Evolutionary conservation across 352 stramenopile genomes (phyloP), one percentile per base, ranked within the genome.

Genomic region (Pythium folliculosum): DNA sequence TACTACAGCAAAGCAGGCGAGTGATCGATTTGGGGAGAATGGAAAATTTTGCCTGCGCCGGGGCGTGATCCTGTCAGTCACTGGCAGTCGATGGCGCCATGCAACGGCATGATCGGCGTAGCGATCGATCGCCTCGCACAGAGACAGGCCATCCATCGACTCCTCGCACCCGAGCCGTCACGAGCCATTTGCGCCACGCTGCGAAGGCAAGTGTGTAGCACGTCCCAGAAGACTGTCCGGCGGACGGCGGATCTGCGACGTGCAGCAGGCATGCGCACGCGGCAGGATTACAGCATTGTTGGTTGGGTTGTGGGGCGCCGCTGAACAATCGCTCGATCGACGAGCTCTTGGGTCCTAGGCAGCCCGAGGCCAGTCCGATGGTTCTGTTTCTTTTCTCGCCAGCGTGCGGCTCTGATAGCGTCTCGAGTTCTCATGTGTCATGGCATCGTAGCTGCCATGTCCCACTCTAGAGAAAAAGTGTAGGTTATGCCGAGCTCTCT

Each of bases 401-500:
- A 44, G n/a, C 13, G 54, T 37, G 21, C 5, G 32, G 54, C 22
- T 56, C 25, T n/a, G 17, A 7, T 8, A 35, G 48, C 50, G 25
- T n/a, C 40, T 16, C 10, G 40, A 47, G 50, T 40, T 56, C 25
- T 30, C 43, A 49, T 63, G 17, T 56, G 38, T 72, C 59, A 67
- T 62, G 50, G 7, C 14, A 16, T 67, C 32, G 58, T 44, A 5
- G 58, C n/a, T 12, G 8, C 27, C 5, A 12, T 17, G 35, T 63
- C 59, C 59, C 54, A 63, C 59, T 67, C 19, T 69, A 5, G 40
- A 32, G 27, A 32, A 32, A 62, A 72, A 73, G 67, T 73, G 67
- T 73, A 73, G 55, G 67, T 69, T 69, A 54, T 64, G 27, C 40
- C 40, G 60, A 73, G 60, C 65, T 67, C 52, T 68, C 35, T 47